These are phyloP conservation scores for Penicillium daleae DNA, from an alignment of 495 filamentous ascomycete genomes.

Conservation along the genomic window DNA sequence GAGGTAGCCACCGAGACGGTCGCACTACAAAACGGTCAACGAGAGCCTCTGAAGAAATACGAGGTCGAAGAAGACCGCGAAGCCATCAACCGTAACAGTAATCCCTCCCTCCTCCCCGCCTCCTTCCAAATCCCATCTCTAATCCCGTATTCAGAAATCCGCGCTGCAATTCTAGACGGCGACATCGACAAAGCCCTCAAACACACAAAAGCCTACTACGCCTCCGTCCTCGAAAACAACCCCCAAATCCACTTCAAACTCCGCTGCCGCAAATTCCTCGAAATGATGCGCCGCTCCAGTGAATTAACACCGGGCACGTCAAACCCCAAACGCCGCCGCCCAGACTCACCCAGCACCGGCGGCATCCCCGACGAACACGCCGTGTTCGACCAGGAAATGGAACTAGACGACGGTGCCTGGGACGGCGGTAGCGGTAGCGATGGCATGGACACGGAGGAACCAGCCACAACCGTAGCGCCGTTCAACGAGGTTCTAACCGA, in stretches of 20 bases:
- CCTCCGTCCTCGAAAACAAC: slow-evolving; percentile 79
- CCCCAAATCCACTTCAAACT: slow-evolving; percentile 90
- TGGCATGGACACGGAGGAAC: slow-evolving; percentile 59
- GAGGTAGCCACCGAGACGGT: slow-evolving; percentile 76
- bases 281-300: slow-evolving; percentile 86
- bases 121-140: background rate
- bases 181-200: slow-evolving; percentile 90
- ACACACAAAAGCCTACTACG: slow-evolving; percentile 77
- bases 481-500: slow-evolving; percentile 64
- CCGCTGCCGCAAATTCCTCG: slow-evolving; percentile 88
- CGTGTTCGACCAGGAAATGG: slow-evolving; percentile 72
- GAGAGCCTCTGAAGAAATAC: slow-evolving; percentile 59
- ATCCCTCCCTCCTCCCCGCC: background rate
- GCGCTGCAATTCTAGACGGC: slow-evolving; percentile 86
- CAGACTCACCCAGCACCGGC: slow-evolving; percentile 38
- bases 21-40: slow-evolving; percentile 60
- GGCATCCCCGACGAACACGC: slow-evolving; percentile 47
- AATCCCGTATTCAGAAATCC: slow-evolving; percentile 65
- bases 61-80: slow-evolving; percentile 85
- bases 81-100: slow-evolving; percentile 86
- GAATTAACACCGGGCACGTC: slow-evolving; percentile 55
- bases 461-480: slow-evolving; percentile 32
- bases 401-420: slow-evolving; percentile 69
- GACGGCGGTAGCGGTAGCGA: slow-evolving; percentile 53
- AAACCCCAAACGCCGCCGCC: slow-evolving; percentile 39